A percentile compares a stretch with the other conserved stretches of the same genome.
Conservation (phyloP, 2,329 filamentous ascomycete species). For the Exophiala spinifera region DNA sequence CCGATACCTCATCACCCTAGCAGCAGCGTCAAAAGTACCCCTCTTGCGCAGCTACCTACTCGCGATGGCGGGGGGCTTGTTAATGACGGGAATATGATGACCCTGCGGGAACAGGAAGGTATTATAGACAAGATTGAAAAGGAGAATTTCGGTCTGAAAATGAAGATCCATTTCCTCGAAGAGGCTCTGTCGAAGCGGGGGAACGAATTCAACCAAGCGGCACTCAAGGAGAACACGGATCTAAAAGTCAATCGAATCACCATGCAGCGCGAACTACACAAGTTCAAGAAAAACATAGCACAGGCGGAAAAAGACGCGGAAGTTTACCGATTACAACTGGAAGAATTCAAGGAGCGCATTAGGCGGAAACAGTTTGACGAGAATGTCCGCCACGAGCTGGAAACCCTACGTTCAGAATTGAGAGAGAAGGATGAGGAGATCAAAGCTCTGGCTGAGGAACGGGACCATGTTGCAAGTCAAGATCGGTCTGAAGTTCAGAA, state of each 20-base stretch:
- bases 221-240: conserved; percentile 91
- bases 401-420: conserved; percentile 49
- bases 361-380: conserved; percentile 73
- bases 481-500: conserved; percentile 60
- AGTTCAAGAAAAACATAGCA: conserved; percentile 79
- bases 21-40: conserved; percentile 81
- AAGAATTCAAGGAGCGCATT: conserved; percentile 77
- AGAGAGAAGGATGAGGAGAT: conserved; percentile 47
- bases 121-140: conserved; percentile 94
- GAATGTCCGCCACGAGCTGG: conserved; percentile 61
- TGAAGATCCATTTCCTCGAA: conserved; percentile 96
- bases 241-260: conserved; percentile 90
- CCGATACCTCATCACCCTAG: conserved; percentile 74
- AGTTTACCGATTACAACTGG: conserved; percentile 73
- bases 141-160: conserved; percentile 94
- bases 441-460: conserved; percentile 58
- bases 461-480: conserved; percentile 57
- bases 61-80: conserved; percentile 65
- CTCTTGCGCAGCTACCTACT: conserved; percentile 66
- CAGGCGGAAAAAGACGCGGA: conserved; percentile 85
- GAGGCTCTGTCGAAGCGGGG: conserved; percentile 83
- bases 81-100: conserved; percentile 84
- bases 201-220: conserved; percentile 82
- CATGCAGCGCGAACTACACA: conserved; percentile 80
- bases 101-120: conserved; percentile 89